Conservation (phyloP, 2,329 filamentous ascomycete genomes). For the Alternaria hordeiaustralica region DNA sequence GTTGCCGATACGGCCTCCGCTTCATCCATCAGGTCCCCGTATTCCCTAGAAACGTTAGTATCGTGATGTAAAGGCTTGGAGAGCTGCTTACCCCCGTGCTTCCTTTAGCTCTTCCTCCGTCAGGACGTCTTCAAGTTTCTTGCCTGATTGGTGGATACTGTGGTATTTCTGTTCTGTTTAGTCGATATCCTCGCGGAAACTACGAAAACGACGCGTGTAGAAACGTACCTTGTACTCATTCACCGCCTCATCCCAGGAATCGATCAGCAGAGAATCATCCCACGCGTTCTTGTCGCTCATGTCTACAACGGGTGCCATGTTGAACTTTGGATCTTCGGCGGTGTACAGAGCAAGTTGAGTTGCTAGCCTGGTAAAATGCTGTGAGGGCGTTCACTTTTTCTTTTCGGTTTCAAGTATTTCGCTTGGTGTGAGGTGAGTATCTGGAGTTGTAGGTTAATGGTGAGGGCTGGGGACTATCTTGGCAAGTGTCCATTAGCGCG, state of each 20-base stretch:
- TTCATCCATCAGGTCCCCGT: slow-evolving; percentile 39
- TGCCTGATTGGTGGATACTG: slow-evolving; percentile 45
- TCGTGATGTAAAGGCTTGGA: too few relatives aligned
- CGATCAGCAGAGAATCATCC: slow-evolving; percentile 47
- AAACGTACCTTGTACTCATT: slow-evolving; percentile 44
- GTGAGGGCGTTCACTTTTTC: background rate
- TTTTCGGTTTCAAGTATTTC: background rate
- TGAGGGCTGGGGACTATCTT: slow-evolving; percentile 14
- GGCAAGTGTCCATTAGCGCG: slow-evolving; percentile 32
- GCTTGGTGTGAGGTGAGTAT: background rate
- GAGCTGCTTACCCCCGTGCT: slow-evolving; percentile 33
- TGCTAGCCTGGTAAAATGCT: background rate
- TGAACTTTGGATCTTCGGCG: background rate
- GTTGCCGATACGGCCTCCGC: slow-evolving; percentile 20
- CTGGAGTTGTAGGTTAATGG: background rate
- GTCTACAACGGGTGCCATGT: slow-evolving; percentile 34
- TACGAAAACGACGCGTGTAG: background rate
- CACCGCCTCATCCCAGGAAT: slow-evolving; percentile 46
- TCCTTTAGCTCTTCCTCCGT: slow-evolving; percentile 40
- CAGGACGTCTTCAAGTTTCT: slow-evolving; percentile 45
- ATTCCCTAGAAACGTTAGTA: slow-evolving; percentile 36
- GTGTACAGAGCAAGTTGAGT: background rate
- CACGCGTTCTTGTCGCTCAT: slow-evolving; percentile 43
- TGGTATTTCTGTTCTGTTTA: slow-evolving; percentile 45
- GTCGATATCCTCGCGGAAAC: background rate